Percentiles rank a stretch among this genome's conserved stretches.
Conservation (phyloP, 352 stramenopile genomes). For the Pythium coloratum region DNA sequence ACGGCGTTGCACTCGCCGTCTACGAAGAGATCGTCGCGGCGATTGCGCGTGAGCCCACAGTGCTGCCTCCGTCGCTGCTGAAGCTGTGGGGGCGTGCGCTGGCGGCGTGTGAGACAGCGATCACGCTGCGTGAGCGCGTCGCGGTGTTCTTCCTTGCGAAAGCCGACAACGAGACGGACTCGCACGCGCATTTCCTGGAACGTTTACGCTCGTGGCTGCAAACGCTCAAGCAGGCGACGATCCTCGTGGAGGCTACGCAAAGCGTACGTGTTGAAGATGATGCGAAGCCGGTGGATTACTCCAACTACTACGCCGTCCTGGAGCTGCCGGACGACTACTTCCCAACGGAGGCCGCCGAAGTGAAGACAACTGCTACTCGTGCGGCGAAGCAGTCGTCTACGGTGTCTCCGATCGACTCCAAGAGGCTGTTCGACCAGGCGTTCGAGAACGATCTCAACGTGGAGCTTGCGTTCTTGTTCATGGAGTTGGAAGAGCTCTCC, state of each 20-base stretch:
- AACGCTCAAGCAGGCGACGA: neutral
- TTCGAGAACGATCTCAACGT: slow-evolving; percentile 26
- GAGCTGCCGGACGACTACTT: slow-evolving; percentile 1
- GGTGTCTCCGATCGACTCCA: neutral
- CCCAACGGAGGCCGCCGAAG: neutral
- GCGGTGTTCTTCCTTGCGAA: neutral
- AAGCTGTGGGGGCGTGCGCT: neutral
- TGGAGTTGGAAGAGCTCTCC: slow-evolving; percentile 26
- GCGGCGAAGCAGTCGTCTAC: neutral
- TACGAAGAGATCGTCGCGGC: neutral
- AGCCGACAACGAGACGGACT: neutral
- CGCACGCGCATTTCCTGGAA: neutral
- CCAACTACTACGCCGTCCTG: neutral
- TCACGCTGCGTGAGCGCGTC: neutral
- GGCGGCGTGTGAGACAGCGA: neutral
- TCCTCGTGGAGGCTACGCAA: neutral
- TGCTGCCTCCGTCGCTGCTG: neutral
- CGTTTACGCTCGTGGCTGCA: neutral
- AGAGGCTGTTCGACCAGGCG: neutral
- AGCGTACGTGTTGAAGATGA: neutral
- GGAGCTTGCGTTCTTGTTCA: slow-evolving; percentile 29
- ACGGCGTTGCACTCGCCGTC: neutral
- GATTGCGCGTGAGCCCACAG: neutral
- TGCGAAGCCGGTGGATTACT: neutral
- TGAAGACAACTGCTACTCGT: too few relatives aligned